These are phyloP conservation scores for Avena sativa DNA, from an alignment of 176 grass and related monocot genomes.

Conservation along the genomic window DNA sequence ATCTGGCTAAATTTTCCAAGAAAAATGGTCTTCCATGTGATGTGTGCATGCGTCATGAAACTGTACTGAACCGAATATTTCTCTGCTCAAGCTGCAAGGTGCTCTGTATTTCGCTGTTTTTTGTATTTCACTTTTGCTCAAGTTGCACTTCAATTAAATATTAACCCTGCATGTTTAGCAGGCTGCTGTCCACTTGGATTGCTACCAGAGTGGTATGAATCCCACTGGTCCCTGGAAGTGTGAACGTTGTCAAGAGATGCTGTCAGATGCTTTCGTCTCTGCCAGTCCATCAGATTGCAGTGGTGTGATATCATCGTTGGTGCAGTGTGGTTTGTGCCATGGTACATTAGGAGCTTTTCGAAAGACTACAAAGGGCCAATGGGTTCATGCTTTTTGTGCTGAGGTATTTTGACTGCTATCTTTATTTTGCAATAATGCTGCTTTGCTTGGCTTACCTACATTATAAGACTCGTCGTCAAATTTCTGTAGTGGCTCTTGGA, in stretches of 20 bases:
- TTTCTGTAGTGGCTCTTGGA: conserved; percentile 85
- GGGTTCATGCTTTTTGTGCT: conserved; percentile 97
- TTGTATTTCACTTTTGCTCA: not conserved
- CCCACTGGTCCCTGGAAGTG: conserved; percentile 85
- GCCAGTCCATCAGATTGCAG: conserved; percentile 53
- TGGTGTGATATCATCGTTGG: conserved; percentile 42
- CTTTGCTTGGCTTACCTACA: conserved; percentile 1
- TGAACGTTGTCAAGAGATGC: conserved; percentile 76
- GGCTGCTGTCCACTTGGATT: conserved; percentile 95
- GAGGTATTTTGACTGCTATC: conserved; percentile 66
- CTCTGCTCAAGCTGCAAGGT: conserved; percentile 95
- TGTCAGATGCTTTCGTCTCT: conserved; percentile 38
- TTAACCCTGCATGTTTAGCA: conserved; percentile 50
- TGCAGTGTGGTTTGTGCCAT: conserved; percentile 77
- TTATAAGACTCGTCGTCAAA: not conserved
- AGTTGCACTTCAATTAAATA: conserved; percentile 19
- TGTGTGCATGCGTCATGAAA: conserved; percentile 83
- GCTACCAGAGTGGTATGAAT: conserved; percentile 71
- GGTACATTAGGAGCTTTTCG: conserved; percentile 83
- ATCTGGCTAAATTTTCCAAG: conserved; percentile 88
- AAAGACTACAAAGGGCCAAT: conserved; percentile 77
- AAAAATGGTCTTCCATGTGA: conserved; percentile 83
- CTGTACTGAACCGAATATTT: conserved; percentile 86
- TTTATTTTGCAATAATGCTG: not conserved
- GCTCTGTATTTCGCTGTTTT: conserved; percentile 20